Evolutionary conservation across 2,329 filamentous ascomycete genomes (phyloP).

Genomic region (Calonectria pteridis): DNA sequence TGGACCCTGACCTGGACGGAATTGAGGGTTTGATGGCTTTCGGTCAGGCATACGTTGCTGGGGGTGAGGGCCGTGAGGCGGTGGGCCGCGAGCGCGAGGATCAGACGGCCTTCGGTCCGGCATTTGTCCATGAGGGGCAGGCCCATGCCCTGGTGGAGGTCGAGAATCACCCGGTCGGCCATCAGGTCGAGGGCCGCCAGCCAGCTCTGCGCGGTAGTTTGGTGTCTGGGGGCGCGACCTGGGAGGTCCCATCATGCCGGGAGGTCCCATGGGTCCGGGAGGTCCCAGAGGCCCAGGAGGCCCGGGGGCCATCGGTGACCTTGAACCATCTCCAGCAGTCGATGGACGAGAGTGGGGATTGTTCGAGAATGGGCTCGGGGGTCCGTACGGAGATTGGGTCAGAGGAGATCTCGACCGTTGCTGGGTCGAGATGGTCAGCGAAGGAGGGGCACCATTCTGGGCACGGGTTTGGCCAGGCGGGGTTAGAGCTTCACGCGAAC

Average conservation of each 20-base stretch:
- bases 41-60: neutral
- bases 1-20: slow-evolving; percentile 27
- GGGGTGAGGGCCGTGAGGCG: slow-evolving; percentile 26
- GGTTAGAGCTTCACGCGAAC: slow-evolving; percentile 66
- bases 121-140: slow-evolving; percentile 31
- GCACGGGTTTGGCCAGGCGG: slow-evolving; percentile 51
- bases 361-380: slow-evolving; percentile 48
- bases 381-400: slow-evolving; percentile 50
- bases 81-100: slow-evolving; percentile 37
- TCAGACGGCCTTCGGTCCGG: slow-evolving; percentile 32
- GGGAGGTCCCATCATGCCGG: slow-evolving; percentile 39
- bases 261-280: slow-evolving; percentile 20
- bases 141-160: slow-evolving; percentile 35
- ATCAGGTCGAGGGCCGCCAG: slow-evolving; percentile 36
- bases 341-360: slow-evolving; percentile 44
- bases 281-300: slow-evolving; percentile 27
- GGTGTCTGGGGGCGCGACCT: slow-evolving; percentile 45
- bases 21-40: slow-evolving; percentile 9
- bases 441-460: slow-evolving; percentile 55
- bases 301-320: slow-evolving; percentile 46
- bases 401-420: slow-evolving; percentile 61
- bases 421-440: slow-evolving; percentile 52
- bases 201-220: slow-evolving; percentile 44
- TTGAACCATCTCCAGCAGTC: slow-evolving; percentile 47
- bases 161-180: slow-evolving; percentile 33